phyloP scores from a whole-genome alignment of 139 green algal species.

The Bryopsis sp. region DNA sequence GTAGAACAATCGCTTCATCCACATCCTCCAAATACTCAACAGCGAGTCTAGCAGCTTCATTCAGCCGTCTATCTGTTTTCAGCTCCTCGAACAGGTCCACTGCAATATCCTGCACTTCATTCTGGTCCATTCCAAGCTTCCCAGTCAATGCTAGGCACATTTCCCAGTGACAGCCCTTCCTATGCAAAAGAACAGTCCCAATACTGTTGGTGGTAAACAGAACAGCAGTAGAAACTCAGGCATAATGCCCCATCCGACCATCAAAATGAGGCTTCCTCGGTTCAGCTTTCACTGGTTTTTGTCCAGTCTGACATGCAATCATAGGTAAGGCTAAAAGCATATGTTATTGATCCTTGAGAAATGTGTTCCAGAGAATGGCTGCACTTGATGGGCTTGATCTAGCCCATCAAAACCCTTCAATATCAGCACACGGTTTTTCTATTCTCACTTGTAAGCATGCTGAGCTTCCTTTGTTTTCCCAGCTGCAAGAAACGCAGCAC shows the following conservation, averaged over 20 bases:
- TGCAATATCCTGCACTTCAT: conserved; percentile 40
- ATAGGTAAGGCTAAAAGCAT: too few relatives aligned
- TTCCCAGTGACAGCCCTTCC: conserved; percentile 59
- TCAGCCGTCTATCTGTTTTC: conserved; percentile 25
- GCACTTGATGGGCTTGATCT: too few relatives aligned
- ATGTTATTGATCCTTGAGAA: too few relatives aligned
- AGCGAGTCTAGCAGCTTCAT: conserved; percentile 54
- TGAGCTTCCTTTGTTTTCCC: conserved; percentile 40
- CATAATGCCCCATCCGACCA: too few relatives aligned
- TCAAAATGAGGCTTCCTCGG: too few relatives aligned
- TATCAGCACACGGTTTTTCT: too few relatives aligned
- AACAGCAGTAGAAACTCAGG: too few relatives aligned
- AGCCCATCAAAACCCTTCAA: too few relatives aligned
- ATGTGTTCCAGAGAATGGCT: too few relatives aligned
- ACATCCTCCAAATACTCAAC: conserved; percentile 55
- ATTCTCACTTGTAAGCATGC: conserved; percentile 48
- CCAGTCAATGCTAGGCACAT: conserved; percentile 61
- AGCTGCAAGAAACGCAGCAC: conserved; percentile 55
- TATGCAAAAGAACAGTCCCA: neutral
- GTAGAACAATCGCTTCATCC: conserved; percentile 47
- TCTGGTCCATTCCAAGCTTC: conserved; percentile 29
- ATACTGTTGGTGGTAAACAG: too few relatives aligned
- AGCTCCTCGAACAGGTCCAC: conserved; percentile 59
- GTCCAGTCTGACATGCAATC: too few relatives aligned
- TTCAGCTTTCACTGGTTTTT: too few relatives aligned